A percentile compares a stretch with the other conserved stretches of the same genome.
phyloP scores from a whole-genome alignment of 148 eudicot genomes.

The Rhododendron mucronatum region DNA sequence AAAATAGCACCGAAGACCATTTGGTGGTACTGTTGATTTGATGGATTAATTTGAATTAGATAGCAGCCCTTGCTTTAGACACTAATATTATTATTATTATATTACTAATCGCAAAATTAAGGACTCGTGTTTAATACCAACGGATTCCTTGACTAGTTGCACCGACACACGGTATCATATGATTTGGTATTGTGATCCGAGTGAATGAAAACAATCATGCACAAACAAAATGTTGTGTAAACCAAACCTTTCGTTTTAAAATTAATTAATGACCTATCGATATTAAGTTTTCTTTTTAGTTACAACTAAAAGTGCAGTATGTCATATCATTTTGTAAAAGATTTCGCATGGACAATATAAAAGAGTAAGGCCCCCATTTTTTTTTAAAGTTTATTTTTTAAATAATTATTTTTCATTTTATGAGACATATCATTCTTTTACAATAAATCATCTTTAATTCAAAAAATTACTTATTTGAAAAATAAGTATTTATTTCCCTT shows the following conservation, averaged over 20 bases:
- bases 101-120: neutral
- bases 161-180: neutral
- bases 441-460: no score
- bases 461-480: no score
- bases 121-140: neutral
- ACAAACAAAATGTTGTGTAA: neutral
- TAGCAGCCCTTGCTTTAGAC: neutral
- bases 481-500: no score
- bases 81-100: neutral
- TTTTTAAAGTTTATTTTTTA: no score
- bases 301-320: no score
- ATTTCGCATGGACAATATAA: neutral
- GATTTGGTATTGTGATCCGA: neutral
- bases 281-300: neutral
- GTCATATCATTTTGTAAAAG: no score
- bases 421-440: no score
- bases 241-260: neutral
- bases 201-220: conserved; percentile 6
- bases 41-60: neutral
- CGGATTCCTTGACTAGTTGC: neutral
- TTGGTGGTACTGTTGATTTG: neutral
- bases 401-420: no score
- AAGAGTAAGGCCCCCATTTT: no score
- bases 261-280: neutral
- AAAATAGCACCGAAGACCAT: neutral